Conservation (phyloP, 1,284 basidiomycete species). For the Bothia castanella region DNA sequence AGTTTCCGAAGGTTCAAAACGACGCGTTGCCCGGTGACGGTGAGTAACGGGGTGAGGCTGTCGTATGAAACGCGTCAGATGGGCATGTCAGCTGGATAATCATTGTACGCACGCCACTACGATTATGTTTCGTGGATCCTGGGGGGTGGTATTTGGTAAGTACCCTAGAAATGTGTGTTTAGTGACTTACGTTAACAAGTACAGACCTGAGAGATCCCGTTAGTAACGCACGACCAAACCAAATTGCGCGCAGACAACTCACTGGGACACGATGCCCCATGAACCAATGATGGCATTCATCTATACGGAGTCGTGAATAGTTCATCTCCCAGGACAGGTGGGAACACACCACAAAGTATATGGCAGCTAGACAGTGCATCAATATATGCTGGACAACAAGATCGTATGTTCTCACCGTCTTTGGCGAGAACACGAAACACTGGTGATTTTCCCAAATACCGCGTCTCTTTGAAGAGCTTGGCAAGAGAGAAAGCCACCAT, state of each 20-base stretch:
- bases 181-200: background rate
- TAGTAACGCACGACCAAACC: background rate
- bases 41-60: no score
- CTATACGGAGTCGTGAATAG: background rate
- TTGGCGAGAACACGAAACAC: background rate
- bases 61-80: no score
- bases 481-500: background rate
- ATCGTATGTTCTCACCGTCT: background rate
- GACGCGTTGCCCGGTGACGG: background rate
- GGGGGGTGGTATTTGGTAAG: background rate
- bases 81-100: no score
- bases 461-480: background rate
- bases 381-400: background rate
- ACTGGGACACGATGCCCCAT: background rate
- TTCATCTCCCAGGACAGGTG: background rate
- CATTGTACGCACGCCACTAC: background rate
- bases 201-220: background rate
- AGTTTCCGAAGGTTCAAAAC: background rate
- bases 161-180: background rate
- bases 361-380: background rate
- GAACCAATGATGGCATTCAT: no score
- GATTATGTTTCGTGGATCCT: background rate
- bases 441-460: background rate
- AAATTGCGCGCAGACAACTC: background rate
- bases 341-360: constrained; percentile 1